These are phyloP conservation scores for Ustilago vetiveriae DNA, from an alignment of 1,284 basidiomycete genomes.

Conservation along the genomic window DNA sequence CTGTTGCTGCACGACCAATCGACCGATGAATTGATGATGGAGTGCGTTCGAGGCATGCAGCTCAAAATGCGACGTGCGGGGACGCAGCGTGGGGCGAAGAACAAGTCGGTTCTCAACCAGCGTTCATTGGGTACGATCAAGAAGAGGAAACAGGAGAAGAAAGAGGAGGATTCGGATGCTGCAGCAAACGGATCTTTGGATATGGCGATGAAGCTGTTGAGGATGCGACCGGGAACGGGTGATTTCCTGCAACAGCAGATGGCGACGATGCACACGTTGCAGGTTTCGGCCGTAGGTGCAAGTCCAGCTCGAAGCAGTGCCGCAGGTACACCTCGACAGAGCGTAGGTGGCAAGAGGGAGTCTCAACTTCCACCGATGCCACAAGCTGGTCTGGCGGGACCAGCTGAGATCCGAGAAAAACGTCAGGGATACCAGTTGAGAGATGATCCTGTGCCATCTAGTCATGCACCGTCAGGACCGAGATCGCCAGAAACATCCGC, in stretches of 20 bases:
- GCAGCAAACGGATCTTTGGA: slow-evolving; percentile 41
- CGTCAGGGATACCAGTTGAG: slow-evolving; percentile 26
- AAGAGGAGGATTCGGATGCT: slow-evolving; percentile 69
- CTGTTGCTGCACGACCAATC: slow-evolving; percentile 61
- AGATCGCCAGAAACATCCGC: background rate
- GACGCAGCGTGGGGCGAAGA: slow-evolving; percentile 75
- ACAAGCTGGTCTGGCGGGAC: background rate
- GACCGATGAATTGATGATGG: slow-evolving; percentile 71
- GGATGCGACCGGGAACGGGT: slow-evolving; percentile 60
- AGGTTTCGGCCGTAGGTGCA: slow-evolving; percentile 36
- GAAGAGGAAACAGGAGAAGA: slow-evolving; percentile 91
- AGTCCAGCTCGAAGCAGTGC: slow-evolving; percentile 30
- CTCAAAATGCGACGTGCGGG: slow-evolving; percentile 44
- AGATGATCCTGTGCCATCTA: slow-evolving; percentile 16
- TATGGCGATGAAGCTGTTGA: slow-evolving; percentile 60
- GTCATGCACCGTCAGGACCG: slow-evolving; percentile 1
- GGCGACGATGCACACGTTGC: slow-evolving; percentile 53
- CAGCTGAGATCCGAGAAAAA: background rate
- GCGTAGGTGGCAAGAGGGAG: slow-evolving; percentile 13
- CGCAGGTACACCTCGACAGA: slow-evolving; percentile 7
- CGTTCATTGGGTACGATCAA: slow-evolving; percentile 93
- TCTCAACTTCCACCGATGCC: slow-evolving; percentile 25
- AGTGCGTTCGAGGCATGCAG: slow-evolving; percentile 92
- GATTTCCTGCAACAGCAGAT: slow-evolving; percentile 61
- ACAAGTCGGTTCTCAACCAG: slow-evolving; percentile 73